phyloP scores from a whole-genome alignment of 345 rosid species.

The Eucalyptus sp. region DNA sequence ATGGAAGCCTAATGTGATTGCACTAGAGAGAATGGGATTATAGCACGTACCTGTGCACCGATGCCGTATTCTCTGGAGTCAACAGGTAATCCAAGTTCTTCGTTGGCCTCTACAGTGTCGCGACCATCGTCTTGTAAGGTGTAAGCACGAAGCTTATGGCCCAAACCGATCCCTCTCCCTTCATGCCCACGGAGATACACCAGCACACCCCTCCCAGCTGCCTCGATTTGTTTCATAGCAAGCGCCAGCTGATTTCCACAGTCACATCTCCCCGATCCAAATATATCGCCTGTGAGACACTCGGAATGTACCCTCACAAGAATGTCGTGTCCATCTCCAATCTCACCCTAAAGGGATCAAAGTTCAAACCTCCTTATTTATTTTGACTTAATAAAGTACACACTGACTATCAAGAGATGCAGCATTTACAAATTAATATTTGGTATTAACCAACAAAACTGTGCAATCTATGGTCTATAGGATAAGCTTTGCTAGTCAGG shows the following conservation, averaged over 20 bases:
- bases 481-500: neutral
- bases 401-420: neutral
- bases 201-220: slow-evolving; percentile 63
- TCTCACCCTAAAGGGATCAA: slow-evolving; percentile 42
- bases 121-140: slow-evolving; percentile 51
- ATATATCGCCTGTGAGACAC: slow-evolving; percentile 90
- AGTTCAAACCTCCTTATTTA: neutral
- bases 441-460: neutral
- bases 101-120: slow-evolving; percentile 61
- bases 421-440: neutral
- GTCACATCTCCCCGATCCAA: slow-evolving; percentile 73
- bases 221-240: slow-evolving; percentile 84
- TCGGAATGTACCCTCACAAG: slow-evolving; percentile 93
- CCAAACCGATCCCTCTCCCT: slow-evolving; percentile 82
- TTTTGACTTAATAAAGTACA: neutral
- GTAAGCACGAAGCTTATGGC: slow-evolving; percentile 74
- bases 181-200: slow-evolving; percentile 93
- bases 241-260: slow-evolving; percentile 70
- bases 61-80: slow-evolving; percentile 85
- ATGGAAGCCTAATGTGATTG: neutral
- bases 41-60: slow-evolving; percentile 64
- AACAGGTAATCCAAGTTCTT: slow-evolving; percentile 57
- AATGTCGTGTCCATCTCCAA: slow-evolving; percentile 61
- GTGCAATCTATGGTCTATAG: neutral
- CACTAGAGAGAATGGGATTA: neutral